Percentiles rank a stretch among this genome's conserved stretches.
Evolutionary conservation across 129 eudicot genomes (phyloP).

Genomic region (Saussurea involucrata): DNA sequence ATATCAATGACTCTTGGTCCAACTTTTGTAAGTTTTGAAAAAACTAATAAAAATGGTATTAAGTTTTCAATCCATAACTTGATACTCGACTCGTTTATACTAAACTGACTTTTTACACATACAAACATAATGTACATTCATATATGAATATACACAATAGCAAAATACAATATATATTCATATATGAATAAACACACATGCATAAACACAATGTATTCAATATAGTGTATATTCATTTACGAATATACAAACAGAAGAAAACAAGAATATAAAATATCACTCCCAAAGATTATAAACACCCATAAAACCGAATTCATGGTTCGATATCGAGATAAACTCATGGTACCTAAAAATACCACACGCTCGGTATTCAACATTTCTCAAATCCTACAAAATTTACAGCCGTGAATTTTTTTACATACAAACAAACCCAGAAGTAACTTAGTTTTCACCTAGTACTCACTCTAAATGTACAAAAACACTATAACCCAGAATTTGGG

Average conservation of each 20-base stretch:
- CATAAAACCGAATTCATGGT: background rate
- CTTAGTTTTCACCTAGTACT: background rate
- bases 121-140: background rate
- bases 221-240: background rate
- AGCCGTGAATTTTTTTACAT: conserved; percentile 1
- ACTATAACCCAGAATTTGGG: conserved; percentile 60
- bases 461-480: conserved; percentile 19
- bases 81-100: no score
- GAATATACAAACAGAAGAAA: background rate
- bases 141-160: background rate
- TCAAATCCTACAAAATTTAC: conserved; percentile 21
- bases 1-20: no score
- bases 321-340: background rate
- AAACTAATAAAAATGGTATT: no score
- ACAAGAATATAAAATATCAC: background rate
- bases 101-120: no score
- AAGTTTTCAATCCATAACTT: no score
- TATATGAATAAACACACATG: background rate
- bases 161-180: background rate
- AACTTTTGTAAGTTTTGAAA: no score
- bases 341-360: background rate
- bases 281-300: background rate
- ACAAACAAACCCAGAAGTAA: background rate
- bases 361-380: background rate
- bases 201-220: background rate